Evolutionary conservation across 352 stramenopile genomes (phyloP).

Genomic region (Globisporangium irregulare): DNA sequence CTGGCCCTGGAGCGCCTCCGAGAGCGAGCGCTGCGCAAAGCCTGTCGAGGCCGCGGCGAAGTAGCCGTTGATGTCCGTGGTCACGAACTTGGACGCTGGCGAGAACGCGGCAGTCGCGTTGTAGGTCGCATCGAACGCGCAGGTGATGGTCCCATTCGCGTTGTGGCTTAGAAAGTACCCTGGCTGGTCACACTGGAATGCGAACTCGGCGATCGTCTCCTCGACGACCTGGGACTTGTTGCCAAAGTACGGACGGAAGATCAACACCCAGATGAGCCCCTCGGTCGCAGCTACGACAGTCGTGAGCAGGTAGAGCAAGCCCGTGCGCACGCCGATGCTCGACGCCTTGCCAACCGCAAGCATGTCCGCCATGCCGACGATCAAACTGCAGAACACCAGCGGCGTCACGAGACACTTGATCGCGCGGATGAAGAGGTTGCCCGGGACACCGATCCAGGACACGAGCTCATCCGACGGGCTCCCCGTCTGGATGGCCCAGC

Average conservation of each 20-base stretch:
- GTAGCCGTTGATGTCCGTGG: constrained; percentile 31
- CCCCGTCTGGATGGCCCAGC: constrained; percentile 15
- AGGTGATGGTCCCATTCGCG: constrained; percentile 9
- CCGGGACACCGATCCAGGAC: constrained; percentile 38
- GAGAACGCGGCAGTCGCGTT: constrained; percentile 22
- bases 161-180: constrained; percentile 23
- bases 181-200: constrained; percentile 18
- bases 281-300: constrained; percentile 28
- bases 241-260: constrained; percentile 35
- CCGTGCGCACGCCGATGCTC: constrained; percentile 27
- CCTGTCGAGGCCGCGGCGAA: constrained; percentile 7
- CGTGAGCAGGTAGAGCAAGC: constrained; percentile 34
- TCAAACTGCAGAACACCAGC: constrained; percentile 42
- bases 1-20: constrained; percentile 25
- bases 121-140: constrained; percentile 17
- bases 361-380: constrained; percentile 44
- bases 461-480: constrained; percentile 13
- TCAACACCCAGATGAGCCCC: constrained; percentile 30
- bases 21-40: constrained; percentile 16
- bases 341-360: constrained; percentile 31
- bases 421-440: constrained; percentile 45
- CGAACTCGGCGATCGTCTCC: constrained; percentile 12
- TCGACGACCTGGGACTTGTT: constrained; percentile 13
- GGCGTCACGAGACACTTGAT: constrained; percentile 43
- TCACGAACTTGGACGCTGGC: constrained; percentile 25